Evolutionary conservation across 2,329 filamentous ascomycete genomes (phyloP).

Genomic region (Paracoccidioides lutzii): DNA sequence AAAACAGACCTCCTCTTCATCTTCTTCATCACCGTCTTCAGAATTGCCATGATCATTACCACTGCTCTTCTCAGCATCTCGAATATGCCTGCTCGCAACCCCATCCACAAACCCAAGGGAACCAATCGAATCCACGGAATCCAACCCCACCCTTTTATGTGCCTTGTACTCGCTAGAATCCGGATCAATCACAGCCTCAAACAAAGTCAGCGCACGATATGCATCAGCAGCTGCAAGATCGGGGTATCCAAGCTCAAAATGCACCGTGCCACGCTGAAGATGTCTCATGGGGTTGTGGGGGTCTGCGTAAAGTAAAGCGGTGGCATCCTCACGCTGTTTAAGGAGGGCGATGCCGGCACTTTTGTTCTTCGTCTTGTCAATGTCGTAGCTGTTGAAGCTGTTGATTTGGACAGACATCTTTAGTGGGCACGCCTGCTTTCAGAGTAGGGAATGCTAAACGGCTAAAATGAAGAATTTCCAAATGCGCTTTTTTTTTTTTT

Average conservation of each 20-base stretch:
- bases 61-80: too few species aligned
- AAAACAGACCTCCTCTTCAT: constrained; percentile 29
- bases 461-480: background rate
- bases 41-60: constrained; percentile 1
- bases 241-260: constrained; percentile 67
- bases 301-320: constrained; percentile 29
- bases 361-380: background rate
- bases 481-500: background rate
- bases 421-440: background rate
- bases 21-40: constrained; percentile 18
- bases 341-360: constrained; percentile 1
- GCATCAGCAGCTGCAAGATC: constrained; percentile 84
- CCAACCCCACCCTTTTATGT: constrained; percentile 29
- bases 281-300: constrained; percentile 31
- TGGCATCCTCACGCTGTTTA: constrained; percentile 40
- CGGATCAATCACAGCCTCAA: constrained; percentile 61
- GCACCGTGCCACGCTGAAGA: constrained; percentile 49
- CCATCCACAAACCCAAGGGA: background rate
- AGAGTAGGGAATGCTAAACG: background rate
- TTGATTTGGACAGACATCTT: background rate
- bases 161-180: constrained; percentile 76
- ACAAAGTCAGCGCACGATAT: constrained; percentile 75
- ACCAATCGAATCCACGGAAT: background rate
- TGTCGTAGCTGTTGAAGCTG: background rate
- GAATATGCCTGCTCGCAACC: background rate